These are phyloP conservation scores for Candida manassasensis DNA, from an alignment of 805 yeast species.

Conservation along the genomic window DNA sequence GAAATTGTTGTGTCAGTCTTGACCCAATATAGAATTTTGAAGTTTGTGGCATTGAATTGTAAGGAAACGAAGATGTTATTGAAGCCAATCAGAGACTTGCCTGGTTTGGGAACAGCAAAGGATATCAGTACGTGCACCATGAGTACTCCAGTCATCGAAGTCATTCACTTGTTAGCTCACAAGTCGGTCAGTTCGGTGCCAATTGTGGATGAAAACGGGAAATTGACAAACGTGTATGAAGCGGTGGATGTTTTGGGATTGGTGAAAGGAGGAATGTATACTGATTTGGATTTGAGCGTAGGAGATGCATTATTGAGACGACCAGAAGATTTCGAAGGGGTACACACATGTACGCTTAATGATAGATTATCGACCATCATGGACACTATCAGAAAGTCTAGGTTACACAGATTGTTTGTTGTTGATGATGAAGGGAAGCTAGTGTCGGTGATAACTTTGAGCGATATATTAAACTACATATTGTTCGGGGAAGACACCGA, in stretches of 20 bases:
- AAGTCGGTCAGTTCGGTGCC: slow-evolving; percentile 91
- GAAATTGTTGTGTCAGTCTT: slow-evolving; percentile 93
- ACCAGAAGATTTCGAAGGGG: slow-evolving; percentile 96
- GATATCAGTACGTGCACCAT: slow-evolving; percentile 74
- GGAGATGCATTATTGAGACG: slow-evolving; percentile 95
- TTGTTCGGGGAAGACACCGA: slow-evolving; percentile 51
- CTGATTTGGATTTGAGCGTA: slow-evolving; percentile 83
- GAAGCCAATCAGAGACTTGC: slow-evolving; percentile 67
- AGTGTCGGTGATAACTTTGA: slow-evolving; percentile 80
- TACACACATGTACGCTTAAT: slow-evolving; percentile 84
- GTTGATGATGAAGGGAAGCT: slow-evolving; percentile 80
- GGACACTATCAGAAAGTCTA: slow-evolving; percentile 87
- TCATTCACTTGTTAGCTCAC: slow-evolving; percentile 73
- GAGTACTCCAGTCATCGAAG: slow-evolving; percentile 92
- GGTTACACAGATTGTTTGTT: slow-evolving; percentile 87
- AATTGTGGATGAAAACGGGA: slow-evolving; percentile 70
- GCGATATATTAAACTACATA: slow-evolving; percentile 84
- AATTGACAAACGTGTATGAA: slow-evolving; percentile 84
- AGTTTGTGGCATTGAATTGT: slow-evolving; percentile 93
- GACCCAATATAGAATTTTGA: slow-evolving; percentile 92
- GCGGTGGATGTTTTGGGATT: slow-evolving; percentile 91
- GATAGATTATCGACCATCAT: slow-evolving; percentile 85
- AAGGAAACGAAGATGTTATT: slow-evolving; percentile 83
- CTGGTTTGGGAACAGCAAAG: slow-evolving; percentile 52
- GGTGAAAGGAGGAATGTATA: slow-evolving; percentile 90